phyloP scores from a whole-genome alignment of 805 yeast species.

The Metschnikowia dekortorum region DNA sequence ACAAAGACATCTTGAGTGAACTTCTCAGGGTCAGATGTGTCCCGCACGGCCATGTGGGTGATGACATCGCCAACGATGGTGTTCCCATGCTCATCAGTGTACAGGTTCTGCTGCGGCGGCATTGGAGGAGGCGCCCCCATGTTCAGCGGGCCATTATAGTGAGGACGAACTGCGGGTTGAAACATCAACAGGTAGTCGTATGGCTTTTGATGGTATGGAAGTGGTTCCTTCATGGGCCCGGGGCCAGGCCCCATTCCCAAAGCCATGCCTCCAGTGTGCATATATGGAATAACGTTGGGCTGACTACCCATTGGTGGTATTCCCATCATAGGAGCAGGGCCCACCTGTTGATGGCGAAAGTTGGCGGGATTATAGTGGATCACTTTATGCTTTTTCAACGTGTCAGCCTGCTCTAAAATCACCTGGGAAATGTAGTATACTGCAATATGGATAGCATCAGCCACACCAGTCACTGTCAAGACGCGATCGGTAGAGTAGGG shows the following conservation, averaged over 20 bases:
- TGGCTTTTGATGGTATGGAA: conserved; percentile 18
- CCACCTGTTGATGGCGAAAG: conserved; percentile 15
- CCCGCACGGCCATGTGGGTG: conserved; percentile 34
- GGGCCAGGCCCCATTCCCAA: conserved; percentile 10
- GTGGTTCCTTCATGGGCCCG: conserved; percentile 11
- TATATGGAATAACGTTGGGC: conserved; percentile 11
- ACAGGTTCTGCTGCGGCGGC: conserved; percentile 29
- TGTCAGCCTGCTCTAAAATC: conserved; percentile 54
- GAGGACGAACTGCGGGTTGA: conserved; percentile 35
- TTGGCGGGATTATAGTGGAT: conserved; percentile 58
- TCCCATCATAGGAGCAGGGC: conserved; percentile 15
- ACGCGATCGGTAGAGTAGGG: conserved; percentile 77
- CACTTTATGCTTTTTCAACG: conserved; percentile 48
- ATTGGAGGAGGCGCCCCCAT: conserved; percentile 4
- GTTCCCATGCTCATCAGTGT: conserved; percentile 43
- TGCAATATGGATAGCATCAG: conserved; percentile 85
- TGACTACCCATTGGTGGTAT: conserved; percentile 20
- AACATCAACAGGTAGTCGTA: conserved; percentile 40
- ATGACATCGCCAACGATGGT: conserved; percentile 42
- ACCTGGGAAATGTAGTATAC: conserved; percentile 69
- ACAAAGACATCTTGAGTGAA: conserved; percentile 68
- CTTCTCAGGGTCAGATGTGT: conserved; percentile 41
- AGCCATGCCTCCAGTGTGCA: conserved; percentile 15
- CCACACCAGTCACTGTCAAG: conserved; percentile 68
- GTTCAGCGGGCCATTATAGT: conserved; percentile 14